Evolutionary conservation across 176 grass and related monocot species (phyloP), one percentile per base, ranked within the genome.

Genomic region (Oryza nivara): DNA sequence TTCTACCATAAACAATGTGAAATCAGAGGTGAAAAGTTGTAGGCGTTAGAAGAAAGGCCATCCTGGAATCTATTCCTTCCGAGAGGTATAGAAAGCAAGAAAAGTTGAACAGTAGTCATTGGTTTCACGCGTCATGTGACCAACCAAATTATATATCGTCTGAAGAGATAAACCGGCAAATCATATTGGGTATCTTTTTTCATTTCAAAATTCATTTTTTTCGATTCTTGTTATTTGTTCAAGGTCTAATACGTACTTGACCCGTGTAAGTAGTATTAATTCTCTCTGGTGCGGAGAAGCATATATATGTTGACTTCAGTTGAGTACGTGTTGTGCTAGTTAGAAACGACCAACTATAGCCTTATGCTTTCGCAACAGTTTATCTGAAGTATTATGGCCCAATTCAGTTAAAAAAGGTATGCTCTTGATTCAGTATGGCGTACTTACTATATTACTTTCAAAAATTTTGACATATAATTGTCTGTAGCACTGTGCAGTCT

Each of bases 1-100:
- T 77, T 45, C 23, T 72, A 47, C 45, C 66, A 68, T 61, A 41
- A 41, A 22, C 17, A 77, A n/a, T 78, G 83, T 89, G 88, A 90
- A 90, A 77, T 20, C 67, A 67, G 26, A 78, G 12, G 34, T 76
- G 45, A 32, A 72, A 85, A 82, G 77, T 5, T 35, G 11, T 51
- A 7, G 11, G 15, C 48, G 41, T 26, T 38, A 13, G 30, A 73
- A 30, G 51, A 34, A 38, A 68, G 28, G 36, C 6, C 74, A 36
- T 17, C 17, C 35, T 56, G 43, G 28, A 8, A 73, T 9, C 22
- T 78, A 22, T 65, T 84, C 81, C 30, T 75, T 61, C n/a, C 13
- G 16, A 58, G 25, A 68, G 70, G 77, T 32, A 76, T 32, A 76
- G 82, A 89, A 85, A 72, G 23, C 30, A 72, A 16, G 35, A 89